Percentiles rank a stretch among this genome's conserved stretches.
These are phyloP conservation scores for Fraxinus latifolia DNA, from an alignment of 305 asterid species.

Conservation along the genomic window DNA sequence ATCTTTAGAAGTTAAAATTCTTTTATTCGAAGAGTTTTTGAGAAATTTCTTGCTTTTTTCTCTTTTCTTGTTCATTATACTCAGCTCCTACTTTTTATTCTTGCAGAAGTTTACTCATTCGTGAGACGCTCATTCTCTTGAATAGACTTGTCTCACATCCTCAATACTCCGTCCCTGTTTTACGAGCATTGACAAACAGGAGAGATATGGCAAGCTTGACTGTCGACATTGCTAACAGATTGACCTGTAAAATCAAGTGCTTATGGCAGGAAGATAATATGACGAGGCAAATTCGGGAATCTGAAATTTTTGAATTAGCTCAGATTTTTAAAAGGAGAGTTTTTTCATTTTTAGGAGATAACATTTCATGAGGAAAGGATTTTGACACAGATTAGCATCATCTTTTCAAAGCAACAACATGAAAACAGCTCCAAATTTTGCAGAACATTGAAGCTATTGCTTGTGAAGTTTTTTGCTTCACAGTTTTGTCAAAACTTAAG, in stretches of 20 bases:
- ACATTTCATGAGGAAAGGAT: slow-evolving; percentile 33
- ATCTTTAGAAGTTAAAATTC: not conserved
- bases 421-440: not conserved
- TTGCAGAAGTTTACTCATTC: slow-evolving; percentile 65
- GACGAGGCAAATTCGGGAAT: slow-evolving; percentile 53
- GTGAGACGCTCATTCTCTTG: slow-evolving; percentile 83
- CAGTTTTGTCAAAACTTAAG: not conserved
- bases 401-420: not conserved
- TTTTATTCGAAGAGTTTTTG: not conserved
- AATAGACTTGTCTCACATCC: slow-evolving; percentile 90
- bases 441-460: not conserved
- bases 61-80: not conserved
- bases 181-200: slow-evolving; percentile 59
- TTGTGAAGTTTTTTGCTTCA: not conserved
- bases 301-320: slow-evolving; percentile 73
- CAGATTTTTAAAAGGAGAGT: slow-evolving; percentile 68
- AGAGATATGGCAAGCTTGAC: slow-evolving; percentile 58
- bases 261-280: slow-evolving; percentile 46
- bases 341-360: slow-evolving; percentile 55
- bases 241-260: slow-evolving; percentile 50
- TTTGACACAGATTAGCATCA: not conserved
- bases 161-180: slow-evolving; percentile 52
- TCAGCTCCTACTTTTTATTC: not conserved
- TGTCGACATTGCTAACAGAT: slow-evolving; percentile 59
- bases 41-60: not conserved